Evolutionary conservation across 2,329 filamentous ascomycete species (phyloP).

Genomic region (Aspergillus ibericus): DNA sequence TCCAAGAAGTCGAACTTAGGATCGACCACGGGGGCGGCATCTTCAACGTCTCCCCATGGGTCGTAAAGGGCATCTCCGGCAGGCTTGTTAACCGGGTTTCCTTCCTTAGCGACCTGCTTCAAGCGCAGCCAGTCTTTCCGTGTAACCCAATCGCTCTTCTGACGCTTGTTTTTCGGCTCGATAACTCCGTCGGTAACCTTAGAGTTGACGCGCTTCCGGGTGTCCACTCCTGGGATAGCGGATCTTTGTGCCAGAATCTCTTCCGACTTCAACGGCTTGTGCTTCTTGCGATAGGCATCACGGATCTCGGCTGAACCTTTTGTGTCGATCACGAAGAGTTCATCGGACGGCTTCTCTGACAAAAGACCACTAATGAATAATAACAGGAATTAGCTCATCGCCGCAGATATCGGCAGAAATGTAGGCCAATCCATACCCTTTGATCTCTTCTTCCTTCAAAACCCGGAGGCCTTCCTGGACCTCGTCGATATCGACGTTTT

Average conservation of each 20-base stretch:
- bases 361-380: conserved; percentile 69
- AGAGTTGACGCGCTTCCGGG: conserved; percentile 71
- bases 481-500: conserved; percentile 92
- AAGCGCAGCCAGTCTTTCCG: conserved; percentile 80
- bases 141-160: conserved; percentile 75
- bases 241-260: conserved; percentile 88
- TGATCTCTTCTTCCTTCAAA: conserved; percentile 84
- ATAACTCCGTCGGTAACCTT: conserved; percentile 73
- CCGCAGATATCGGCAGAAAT: neutral
- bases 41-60: conserved; percentile 66
- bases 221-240: conserved; percentile 73
- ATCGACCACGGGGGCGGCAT: conserved; percentile 46
- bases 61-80: conserved; percentile 67
- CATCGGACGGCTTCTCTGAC: conserved; percentile 75
- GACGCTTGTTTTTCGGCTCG: conserved; percentile 66
- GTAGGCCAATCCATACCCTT: conserved; percentile 60
- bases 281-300: conserved; percentile 63
- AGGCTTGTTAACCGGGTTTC: conserved; percentile 48
- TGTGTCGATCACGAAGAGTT: conserved; percentile 83
- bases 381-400: conserved; percentile 11
- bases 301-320: conserved; percentile 67
- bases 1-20: conserved; percentile 66
- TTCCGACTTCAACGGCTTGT: conserved; percentile 83
- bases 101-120: conserved; percentile 73
- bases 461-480: conserved; percentile 79